Base-by-base conservation (phyloP, 257 asterid species). In the Verbascum thapsus region DNA sequence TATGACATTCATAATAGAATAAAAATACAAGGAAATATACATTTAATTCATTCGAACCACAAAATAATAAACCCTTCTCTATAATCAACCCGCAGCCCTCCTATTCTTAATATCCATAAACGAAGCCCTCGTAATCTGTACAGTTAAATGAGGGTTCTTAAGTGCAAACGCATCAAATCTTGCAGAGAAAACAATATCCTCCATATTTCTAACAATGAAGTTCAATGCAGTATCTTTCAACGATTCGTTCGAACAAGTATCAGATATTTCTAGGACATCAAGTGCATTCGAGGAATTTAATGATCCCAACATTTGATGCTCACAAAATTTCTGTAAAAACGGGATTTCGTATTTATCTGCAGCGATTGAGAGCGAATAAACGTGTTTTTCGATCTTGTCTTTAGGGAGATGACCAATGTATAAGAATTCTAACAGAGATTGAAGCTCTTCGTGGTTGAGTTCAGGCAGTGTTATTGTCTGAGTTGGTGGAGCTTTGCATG, bases 301-400 rank as follows among this genome's bases (percentile, higher is more conserved):
- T 6, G 88, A 78, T 42, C 81, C 86, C 2, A 88, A 83, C 98
- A 91, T 86, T 12, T 78, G 81, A 5, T 76, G 75, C 79, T 86
- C 88, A 42, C 98, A 91, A 10, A 78, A 83, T 61, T 74, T 91
- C 20, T 77, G 90, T 0, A 91, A 83, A 53, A 81, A 91, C 0
- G 96, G 85, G 39, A 91, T 88, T 47, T 85, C 95, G 42, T 91
- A 88, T 61, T 91, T 88, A 61, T 91, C 96, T 8, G 98, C 98
- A 3, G 96, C 95, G 2, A 88, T 63, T n/a, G 98, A 83, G 17
- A 91, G 19, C 0, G 96, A 66, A 22, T 83, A 91, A 0, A 88
- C 82, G 8, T 91, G 95, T 52, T 85, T 88, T 32, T 83, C 96
- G 60, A 60, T 64, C 58, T 78, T 88, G 15, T 83, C 92, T 63